These are phyloP conservation scores for Clonostachys solani DNA, from an alignment of 2,329 filamentous ascomycete species.

Conservation along the genomic window DNA sequence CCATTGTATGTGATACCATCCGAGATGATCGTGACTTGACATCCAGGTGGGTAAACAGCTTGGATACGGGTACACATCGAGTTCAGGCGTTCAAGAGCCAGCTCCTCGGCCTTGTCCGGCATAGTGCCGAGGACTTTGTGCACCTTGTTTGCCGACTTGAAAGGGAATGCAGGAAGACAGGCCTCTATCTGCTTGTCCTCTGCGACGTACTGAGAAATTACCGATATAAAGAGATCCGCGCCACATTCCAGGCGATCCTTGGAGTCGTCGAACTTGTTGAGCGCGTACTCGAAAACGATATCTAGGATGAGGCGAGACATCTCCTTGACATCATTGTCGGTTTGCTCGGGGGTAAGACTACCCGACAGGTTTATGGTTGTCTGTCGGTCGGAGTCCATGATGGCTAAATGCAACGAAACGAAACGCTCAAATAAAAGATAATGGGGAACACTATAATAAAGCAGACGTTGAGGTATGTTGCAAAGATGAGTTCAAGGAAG, in stretches of 20 bases:
- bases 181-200: slow-evolving; percentile 9
- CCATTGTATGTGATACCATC: slow-evolving; percentile 52
- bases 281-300: slow-evolving; percentile 16
- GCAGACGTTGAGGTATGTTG: too few relatives aligned
- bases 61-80: slow-evolving; percentile 17
- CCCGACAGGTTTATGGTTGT: too few relatives aligned
- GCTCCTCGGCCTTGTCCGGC: slow-evolving; percentile 22
- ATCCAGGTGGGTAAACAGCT: slow-evolving; percentile 17
- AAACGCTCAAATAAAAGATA: too few relatives aligned
- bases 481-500: too few relatives aligned
- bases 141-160: slow-evolving; percentile 26
- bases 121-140: slow-evolving; percentile 21
- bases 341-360: too few relatives aligned
- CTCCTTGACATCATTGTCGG: not conserved
- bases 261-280: slow-evolving; percentile 17
- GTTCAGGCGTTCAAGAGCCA: slow-evolving; percentile 16
- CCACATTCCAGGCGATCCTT: slow-evolving; percentile 8
- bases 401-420: too few relatives aligned
- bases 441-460: too few relatives aligned
- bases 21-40: slow-evolving; percentile 36
- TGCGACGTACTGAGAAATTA: slow-evolving; percentile 13
- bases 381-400: too few relatives aligned
- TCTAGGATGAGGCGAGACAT: slow-evolving; percentile 8
- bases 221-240: slow-evolving; percentile 11
- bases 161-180: slow-evolving; percentile 23